These are phyloP conservation scores for Angomonas ambiguus DNA, from an alignment of 208 protist genomes.

Conservation along the genomic window DNA sequence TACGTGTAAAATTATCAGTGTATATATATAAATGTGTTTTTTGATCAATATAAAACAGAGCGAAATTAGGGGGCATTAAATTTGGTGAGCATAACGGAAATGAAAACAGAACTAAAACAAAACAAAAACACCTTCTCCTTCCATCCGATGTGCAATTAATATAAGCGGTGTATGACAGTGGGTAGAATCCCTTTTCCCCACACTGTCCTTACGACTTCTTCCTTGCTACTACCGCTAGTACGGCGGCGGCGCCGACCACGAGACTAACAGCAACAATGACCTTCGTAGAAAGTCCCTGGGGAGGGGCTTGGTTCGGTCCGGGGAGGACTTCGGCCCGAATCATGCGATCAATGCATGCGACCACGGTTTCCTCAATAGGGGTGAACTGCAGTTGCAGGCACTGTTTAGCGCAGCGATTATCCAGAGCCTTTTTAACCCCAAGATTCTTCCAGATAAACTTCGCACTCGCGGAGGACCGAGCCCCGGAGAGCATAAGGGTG, in stretches of 20 bases:
- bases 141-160: too few species aligned
- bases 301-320: constrained; percentile 13
- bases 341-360: constrained; percentile 65
- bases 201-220: constrained; percentile 14
- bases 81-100: too few species aligned
- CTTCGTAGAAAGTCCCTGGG: neutral
- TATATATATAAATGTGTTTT: neutral
- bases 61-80: too few species aligned
- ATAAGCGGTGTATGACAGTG: too few species aligned
- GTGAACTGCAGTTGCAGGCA: constrained; percentile 72
- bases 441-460: constrained; percentile 80
- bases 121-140: too few species aligned
- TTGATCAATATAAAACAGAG: too few species aligned
- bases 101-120: too few species aligned
- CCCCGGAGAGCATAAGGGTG: constrained; percentile 57
- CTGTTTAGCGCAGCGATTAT: constrained; percentile 45
- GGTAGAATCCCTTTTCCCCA: too few species aligned
- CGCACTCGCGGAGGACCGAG: constrained; percentile 56
- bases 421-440: constrained; percentile 69
- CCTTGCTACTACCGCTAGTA: constrained; percentile 15
- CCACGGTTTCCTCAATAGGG: constrained; percentile 68
- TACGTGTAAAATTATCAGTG: neutral
- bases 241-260: constrained; percentile 13
- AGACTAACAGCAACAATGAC: constrained; percentile 16
- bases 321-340: constrained; percentile 46